Conservation (phyloP, 2,329 filamentous ascomycete species). For the Simplicillium sp. region DNA sequence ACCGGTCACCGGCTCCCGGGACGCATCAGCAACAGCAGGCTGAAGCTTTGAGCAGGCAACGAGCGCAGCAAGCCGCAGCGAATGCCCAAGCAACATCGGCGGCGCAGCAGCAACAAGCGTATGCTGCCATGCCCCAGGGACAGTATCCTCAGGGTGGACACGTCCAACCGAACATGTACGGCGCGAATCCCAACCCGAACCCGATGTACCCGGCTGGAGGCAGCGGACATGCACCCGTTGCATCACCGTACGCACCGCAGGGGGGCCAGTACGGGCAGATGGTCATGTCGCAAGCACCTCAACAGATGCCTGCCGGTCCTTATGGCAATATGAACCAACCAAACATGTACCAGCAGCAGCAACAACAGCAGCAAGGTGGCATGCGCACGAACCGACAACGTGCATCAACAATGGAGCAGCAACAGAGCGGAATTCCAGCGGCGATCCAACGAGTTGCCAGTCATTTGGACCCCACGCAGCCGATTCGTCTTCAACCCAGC, state of each 20-base stretch:
- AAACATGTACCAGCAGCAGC: slow-evolving; percentile 54
- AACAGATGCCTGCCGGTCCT: slow-evolving; percentile 54
- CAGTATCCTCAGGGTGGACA: slow-evolving; percentile 38
- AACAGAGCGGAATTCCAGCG: slow-evolving; percentile 83
- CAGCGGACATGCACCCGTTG: slow-evolving; percentile 32
- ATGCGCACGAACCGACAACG: slow-evolving; percentile 72
- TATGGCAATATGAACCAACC: slow-evolving; percentile 47
- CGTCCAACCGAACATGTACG: slow-evolving; percentile 61
- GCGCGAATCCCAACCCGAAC: slow-evolving; percentile 50
- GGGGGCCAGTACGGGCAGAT: slow-evolving; percentile 63
- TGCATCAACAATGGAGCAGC: slow-evolving; percentile 93
- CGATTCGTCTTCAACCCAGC: slow-evolving; percentile 88
- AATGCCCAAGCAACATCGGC: slow-evolving; percentile 53
- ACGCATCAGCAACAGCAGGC: slow-evolving; percentile 95
- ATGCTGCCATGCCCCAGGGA: slow-evolving; percentile 38
- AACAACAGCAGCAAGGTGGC: slow-evolving; percentile 46
- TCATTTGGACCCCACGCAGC: slow-evolving; percentile 88
- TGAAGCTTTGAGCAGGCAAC: slow-evolving; percentile 86
- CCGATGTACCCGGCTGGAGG: slow-evolving; percentile 58
- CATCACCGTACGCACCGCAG: slow-evolving; percentile 72
- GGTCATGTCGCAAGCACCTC: slow-evolving; percentile 51
- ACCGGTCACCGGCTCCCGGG: slow-evolving; percentile 81
- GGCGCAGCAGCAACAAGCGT: slow-evolving; percentile 57
- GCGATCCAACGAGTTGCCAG: slow-evolving; percentile 92
- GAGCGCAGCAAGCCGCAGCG: slow-evolving; percentile 28